Base-by-base conservation (phyloP, 495 filamentous ascomycete species). In the Thermochaetoides thermophila region DNA sequence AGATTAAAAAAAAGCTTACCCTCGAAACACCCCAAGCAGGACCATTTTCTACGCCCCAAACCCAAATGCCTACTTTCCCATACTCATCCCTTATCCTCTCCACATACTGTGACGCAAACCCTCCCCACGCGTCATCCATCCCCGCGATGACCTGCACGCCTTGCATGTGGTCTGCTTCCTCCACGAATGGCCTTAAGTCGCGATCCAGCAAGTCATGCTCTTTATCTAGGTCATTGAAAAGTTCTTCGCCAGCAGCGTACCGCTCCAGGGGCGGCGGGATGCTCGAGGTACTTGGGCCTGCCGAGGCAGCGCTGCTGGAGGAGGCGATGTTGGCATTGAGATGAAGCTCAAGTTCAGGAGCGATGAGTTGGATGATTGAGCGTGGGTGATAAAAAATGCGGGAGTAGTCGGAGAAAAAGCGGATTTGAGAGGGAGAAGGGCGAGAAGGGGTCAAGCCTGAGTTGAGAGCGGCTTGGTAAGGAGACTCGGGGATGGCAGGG, bases 381-480 rank as follows among this genome's bases (percentile, higher is more conserved):
- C 75, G 74, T 2, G 89, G 89, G 50, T 99, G 86, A 52, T 83
- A 96, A 57, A 76, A 96, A 10, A 92, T 66, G 17, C 83, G 73
- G 41, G 80, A 85, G 56, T 81, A 96, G 56, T 97, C 89, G 10
- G 84, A 92, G 86, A 91, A 97, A 60, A 84, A 96, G 19, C 82
- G 76, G 13, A 96, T 79, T 3, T 74, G 69, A 19, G 71, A 62
- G 0, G 78, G 66, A 3, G 64, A 78, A 11, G 93, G 68, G 12
- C 59, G 58, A 1, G 73, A 60, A 1, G 81, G 75, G 3, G 61
- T 41, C 27, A 73, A 53, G 17, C 81, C 83, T 37, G 57, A 51
- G 40, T 93, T 80, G 20, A 97, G 74, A 37, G 69, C 76, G 40
- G 64, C 64, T 47, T 86, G 81, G 54, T 93, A 97, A 13, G 73